Base-by-base conservation (phyloP, 2,329 filamentous ascomycete genomes). In the Trichophyton mentagrophytes region DNA sequence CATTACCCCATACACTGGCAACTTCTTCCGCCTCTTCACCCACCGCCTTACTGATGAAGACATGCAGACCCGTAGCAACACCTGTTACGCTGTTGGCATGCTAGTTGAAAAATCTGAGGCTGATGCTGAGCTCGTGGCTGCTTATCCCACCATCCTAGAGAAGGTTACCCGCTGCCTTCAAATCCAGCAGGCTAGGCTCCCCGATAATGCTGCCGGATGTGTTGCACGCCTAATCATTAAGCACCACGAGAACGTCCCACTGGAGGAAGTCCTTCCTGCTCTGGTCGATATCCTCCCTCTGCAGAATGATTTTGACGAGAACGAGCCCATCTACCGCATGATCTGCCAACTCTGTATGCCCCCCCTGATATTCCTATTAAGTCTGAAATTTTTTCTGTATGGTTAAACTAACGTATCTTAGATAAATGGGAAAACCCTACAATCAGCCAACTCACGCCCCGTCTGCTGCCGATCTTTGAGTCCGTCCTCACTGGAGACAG, bases 291-390 rank as follows among this genome's bases (percentile, higher is more conserved):
- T 91, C 30, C 82, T 97, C 42, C 93, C 93, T 8, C 80, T 97
- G 64, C 89, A 88, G 74, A 91, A 96, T 71, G 93, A 97, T 73
- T 97, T 84, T 68, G 90, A 96, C 75, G 93, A 97, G 82, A 97
- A 99, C 76, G 89, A 89, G 69, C 90, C 93, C 7, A 85, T 97
- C 63, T 99, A 87, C 77, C 83, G 87, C 73, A 95, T 91, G 83
- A 86, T 99, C 69, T 86, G 89, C 74, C 85, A 88, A 74, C 82
- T 97, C 65, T 96, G 84, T 87, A 79, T 79, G 85, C 82, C 38
- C 25, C 40, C 33, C 36, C 38, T 30, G 27, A 30, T 30, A 30
- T 57, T 9, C n/a, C 27, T 20, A 7, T 30, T 30, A 30, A 7
- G 5, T 17, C 17, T 20, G 1, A n/a, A 22, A 53, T 36, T 3